phyloP scores from a whole-genome alignment of 129 eudicot species.

The sunflower (Helianthus annuus) region DNA sequence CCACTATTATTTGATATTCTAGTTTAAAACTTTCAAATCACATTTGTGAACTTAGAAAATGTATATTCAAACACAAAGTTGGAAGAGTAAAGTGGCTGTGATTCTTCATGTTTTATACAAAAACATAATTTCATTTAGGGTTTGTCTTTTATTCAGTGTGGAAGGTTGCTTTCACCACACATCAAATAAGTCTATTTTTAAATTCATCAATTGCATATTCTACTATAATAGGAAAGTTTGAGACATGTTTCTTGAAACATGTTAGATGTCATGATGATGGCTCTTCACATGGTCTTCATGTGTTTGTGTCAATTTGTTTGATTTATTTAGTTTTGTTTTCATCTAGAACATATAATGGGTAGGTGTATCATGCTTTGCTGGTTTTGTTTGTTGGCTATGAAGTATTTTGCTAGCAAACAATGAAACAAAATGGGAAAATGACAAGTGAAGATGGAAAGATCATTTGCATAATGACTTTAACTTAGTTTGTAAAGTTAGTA shows the following conservation, averaged over 20 bases:
- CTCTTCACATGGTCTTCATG: slow-evolving; percentile 28
- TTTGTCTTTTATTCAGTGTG: neutral
- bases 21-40: neutral
- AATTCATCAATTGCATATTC: neutral
- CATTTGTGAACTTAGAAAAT: neutral
- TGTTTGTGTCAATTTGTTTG: slow-evolving; percentile 23
- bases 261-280: neutral
- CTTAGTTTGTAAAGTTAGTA: neutral
- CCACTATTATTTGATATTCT: neutral
- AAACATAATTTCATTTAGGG: neutral
- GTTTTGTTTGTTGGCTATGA: slow-evolving; percentile 31
- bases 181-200: neutral
- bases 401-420: slow-evolving; percentile 22
- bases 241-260: neutral
- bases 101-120: neutral
- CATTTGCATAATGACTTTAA: slow-evolving; percentile 19
- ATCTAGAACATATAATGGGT: slow-evolving; percentile 19
- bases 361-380: slow-evolving; percentile 30
- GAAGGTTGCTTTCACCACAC: neutral
- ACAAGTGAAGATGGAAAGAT: slow-evolving; percentile 17
- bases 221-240: slow-evolving; percentile 4
- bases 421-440: neutral
- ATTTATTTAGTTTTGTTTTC: slow-evolving; percentile 10
- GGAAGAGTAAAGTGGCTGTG: neutral
- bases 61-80: neutral